Percentiles rank a stretch among this genome's conserved stretches.
Evolutionary conservation across 75 land plant species (phyloP).

Genomic region (Larix kaempferi): DNA sequence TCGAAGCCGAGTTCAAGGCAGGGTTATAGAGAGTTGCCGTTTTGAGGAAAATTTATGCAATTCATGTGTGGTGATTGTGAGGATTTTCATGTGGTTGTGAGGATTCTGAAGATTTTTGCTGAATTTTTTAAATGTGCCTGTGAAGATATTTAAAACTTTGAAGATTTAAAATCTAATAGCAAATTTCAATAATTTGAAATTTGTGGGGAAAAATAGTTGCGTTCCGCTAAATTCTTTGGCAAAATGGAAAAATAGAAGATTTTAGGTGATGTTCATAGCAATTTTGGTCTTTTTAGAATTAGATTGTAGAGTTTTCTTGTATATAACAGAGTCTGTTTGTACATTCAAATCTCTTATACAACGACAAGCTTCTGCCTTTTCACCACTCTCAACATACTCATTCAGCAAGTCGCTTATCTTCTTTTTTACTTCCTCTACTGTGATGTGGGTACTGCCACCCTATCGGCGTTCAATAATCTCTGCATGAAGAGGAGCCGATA

Average conservation of each 20-base stretch:
- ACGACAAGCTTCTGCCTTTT: slow-evolving; percentile 66
- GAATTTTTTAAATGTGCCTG: not conserved
- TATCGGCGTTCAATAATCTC: slow-evolving; percentile 68
- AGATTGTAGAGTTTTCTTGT: not conserved
- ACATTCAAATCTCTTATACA: slow-evolving; percentile 86
- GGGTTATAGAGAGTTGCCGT: too few species aligned
- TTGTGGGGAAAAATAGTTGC: not conserved
- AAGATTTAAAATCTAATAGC: not conserved
- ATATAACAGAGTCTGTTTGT: not conserved
- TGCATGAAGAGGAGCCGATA: slow-evolving; percentile 79
- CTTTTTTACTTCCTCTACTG: slow-evolving; percentile 79
- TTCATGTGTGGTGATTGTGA: not conserved
- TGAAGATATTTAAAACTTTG: not conserved
- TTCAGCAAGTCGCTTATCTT: slow-evolving; percentile 62
- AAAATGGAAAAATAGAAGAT: too few species aligned
- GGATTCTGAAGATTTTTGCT: not conserved
- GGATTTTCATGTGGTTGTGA: not conserved
- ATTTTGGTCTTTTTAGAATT: not conserved
- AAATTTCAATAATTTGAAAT: not conserved
- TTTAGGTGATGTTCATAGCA: not conserved
- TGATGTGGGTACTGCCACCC: slow-evolving; percentile 78
- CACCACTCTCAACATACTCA: slow-evolving; percentile 76
- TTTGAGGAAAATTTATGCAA: not conserved
- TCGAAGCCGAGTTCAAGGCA: not conserved
- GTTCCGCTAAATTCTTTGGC: not conserved